Evolutionary conservation across 1,284 basidiomycete genomes (phyloP), one percentile per base, ranked within the genome.

Genomic region (Naganishia sp.): DNA sequence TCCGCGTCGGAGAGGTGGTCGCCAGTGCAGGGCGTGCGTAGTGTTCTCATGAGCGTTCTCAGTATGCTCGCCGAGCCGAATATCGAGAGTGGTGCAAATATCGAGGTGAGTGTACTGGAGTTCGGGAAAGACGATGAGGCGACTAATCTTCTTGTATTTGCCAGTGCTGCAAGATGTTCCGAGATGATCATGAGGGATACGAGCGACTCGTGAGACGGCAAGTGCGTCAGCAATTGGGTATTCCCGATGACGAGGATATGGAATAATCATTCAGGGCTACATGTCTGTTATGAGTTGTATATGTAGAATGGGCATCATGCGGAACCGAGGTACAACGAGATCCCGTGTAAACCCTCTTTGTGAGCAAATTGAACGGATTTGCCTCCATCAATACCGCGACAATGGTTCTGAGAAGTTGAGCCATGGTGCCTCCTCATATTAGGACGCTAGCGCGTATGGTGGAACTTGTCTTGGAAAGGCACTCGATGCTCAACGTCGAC

Each of bases 41-140:
- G 96, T 78, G 96, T 99, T 68, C 85, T 94, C 64, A 83, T 99
- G 6, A 94, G 91, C 72, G 95, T 99, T 23, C 88, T 99, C 71
- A 95, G 92, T 64, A 98, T 99, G 95, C 86, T 99, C n/a, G 94
- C 96, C 88, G 95, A 99, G 82, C 96, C 96, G n/a, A 99, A 99
- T 80, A 85, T 98, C 63, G 96, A 99, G 81, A 93, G 90, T 71
- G 95, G 95, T 42, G 96, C 96, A 54, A 98, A 98, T 81, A 91
- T 99, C 68, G 95, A 99, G 68, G 76, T 78, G 67, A 63, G 75
- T 68, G n/a, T n/a, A 23, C 46, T 2, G 10, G 46, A 11, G 25
- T 5, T 42, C 25, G 42, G n/a, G 18, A 28, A 21, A 16, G 10
- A 54, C 18, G 39, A 43, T 61, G 72, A 69, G 31, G 15, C 5